Percentiles rank a stretch among this genome's conserved stretches.
phyloP scores from a whole-genome alignment of 352 stramenopile species.

The Phytopythium vexans region DNA sequence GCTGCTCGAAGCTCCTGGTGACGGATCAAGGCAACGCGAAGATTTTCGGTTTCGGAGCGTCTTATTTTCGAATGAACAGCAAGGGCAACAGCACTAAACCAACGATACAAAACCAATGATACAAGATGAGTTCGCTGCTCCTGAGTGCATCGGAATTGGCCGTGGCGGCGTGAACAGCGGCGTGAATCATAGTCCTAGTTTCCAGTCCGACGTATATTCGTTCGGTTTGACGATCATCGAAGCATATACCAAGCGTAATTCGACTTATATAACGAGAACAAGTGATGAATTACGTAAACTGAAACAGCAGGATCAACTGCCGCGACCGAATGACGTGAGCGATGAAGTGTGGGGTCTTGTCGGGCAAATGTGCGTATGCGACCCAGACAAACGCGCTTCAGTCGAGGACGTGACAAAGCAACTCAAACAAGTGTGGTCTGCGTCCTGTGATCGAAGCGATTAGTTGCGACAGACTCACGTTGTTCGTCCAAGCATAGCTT shows the following conservation, averaged over 20 bases:
- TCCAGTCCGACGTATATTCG: conserved; percentile 32
- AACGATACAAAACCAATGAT: too few relatives aligned
- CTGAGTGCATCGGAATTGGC: conserved; percentile 16
- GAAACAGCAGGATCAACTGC: too few relatives aligned
- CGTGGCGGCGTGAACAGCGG: background rate
- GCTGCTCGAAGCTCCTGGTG: conserved; percentile 33
- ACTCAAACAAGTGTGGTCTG: too few relatives aligned
- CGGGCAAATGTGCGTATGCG: conserved; percentile 7
- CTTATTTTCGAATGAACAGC: conserved; percentile 20
- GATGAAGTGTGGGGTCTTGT: conserved; percentile 11
- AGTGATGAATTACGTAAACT: background rate
- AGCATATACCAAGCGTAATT: conserved; percentile 11
- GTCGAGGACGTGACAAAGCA: conserved; percentile 10
- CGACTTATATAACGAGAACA: conserved; percentile 7
- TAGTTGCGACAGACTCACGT: too few relatives aligned
- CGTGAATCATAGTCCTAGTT: conserved; percentile 11
- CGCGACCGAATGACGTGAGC: too few relatives aligned
- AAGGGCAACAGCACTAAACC: conserved; percentile 12
- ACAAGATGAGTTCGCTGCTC: conserved; percentile 19
- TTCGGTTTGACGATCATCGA: conserved; percentile 31
- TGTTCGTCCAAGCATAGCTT: too few relatives aligned
- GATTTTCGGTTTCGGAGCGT: conserved; percentile 30
- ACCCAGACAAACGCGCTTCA: conserved; percentile 7
- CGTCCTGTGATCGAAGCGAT: too few relatives aligned
- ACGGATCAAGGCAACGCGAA: conserved; percentile 17